Base-by-base conservation (phyloP, 202 grass and related monocot species). In the Bolboschoenoplectus hybrid region DNA sequence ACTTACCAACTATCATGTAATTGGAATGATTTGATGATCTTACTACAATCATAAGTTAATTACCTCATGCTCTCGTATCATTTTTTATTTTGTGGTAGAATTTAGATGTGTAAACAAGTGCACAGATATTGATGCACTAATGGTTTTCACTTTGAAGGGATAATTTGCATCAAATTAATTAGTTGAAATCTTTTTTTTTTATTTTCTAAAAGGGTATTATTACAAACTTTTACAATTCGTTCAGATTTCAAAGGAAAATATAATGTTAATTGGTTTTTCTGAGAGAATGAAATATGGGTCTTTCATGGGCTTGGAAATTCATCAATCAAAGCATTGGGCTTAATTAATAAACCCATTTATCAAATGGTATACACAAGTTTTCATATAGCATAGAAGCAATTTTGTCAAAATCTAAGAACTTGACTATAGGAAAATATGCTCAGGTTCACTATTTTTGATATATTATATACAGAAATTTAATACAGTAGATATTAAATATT, bases 11-110 rank as follows among this genome's bases (percentile, higher is more conserved):
- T 11, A 55, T 36, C 34, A 35, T 13, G 41, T 60, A 41, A 60
- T 79, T 79, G 35, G 75, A 41, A 58, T 79, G 35, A 2, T 79
- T 56, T 79, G 7, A 79, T 77, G 1, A 56, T 38, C 47, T 53
- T 3, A 52, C 19, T 35, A 35, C 26, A 52, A 35, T 74, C 47
- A 51, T 51, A 74, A 50, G 14, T 44, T 70, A 44, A 26, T 26
- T 26, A 17, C 5, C n/a, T 12, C 3, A 7, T 45, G 17, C 49
- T 74, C 3, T 53, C 9, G 2, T 55, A 55, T 38, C 32, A 69
- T 8, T 56, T 39, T 77, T 77, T 74, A 11, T 7, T 32, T 8
- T 32, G 45, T 74, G 20, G 70, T 4, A 13, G 1, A 51, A 56
- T 26, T 38, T 50, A 4, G 4, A 36, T 40, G 51, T 78, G 7